phyloP scores from a whole-genome alignment of 371 early-diverging fungal species.

The Funneliformis caledonium region DNA sequence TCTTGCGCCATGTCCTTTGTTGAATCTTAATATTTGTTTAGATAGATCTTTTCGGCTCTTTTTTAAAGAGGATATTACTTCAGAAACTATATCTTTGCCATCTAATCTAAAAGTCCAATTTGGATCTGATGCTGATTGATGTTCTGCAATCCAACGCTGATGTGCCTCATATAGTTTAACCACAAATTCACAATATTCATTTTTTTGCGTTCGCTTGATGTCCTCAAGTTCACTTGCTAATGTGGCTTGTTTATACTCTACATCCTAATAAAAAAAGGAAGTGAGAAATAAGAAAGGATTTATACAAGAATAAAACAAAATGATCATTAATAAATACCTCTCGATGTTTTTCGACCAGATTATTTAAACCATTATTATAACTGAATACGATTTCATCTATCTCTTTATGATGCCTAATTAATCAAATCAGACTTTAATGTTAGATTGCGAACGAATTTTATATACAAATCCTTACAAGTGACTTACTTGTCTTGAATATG shows the following conservation, averaged over 20 bases:
- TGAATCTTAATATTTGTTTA: not conserved
- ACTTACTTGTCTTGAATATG: not conserved
- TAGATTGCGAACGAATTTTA: not conserved
- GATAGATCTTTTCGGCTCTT: not conserved
- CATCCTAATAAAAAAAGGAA: constrained; percentile 45
- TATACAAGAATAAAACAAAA: too few relatives aligned
- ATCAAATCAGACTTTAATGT: constrained; percentile 26
- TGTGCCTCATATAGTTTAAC: constrained; percentile 57
- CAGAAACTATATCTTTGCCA: constrained; percentile 16
- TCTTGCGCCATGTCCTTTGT: constrained; percentile 18
- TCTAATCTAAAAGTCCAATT: not conserved
- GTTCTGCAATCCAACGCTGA: constrained; percentile 5
- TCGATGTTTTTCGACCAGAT: constrained; percentile 57
- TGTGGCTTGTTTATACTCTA: constrained; percentile 67
- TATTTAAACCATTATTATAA: constrained; percentile 48
- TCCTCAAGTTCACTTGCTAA: constrained; percentile 68
- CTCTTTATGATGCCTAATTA: constrained; percentile 45
- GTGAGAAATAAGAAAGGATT: too few relatives aligned
- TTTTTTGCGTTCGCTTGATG: constrained; percentile 61
- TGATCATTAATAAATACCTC: constrained; percentile 46
- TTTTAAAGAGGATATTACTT: constrained; percentile 10
- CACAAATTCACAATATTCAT: constrained; percentile 73
- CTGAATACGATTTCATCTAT: constrained; percentile 37
- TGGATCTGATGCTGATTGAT: constrained; percentile 3
- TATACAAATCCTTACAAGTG: not conserved